Evolutionary conservation across 345 rosid species (phyloP), one percentile per base, ranked within the genome.

Genomic region (Reutealis trisperma): DNA sequence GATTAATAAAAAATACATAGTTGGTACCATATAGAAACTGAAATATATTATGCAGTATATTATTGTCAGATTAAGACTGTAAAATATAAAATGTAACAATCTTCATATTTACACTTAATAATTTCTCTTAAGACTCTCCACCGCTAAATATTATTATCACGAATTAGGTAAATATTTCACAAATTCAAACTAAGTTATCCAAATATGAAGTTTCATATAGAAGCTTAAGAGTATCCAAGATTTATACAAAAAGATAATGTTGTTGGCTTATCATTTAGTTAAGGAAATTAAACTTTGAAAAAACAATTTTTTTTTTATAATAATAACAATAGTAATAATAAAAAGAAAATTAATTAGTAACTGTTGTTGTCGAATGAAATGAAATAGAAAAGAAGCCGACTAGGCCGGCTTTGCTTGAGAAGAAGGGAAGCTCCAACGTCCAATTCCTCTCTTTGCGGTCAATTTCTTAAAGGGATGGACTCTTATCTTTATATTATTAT

Each of bases 401-500:
- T 37, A 37, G 41, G 41, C 41, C 41, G 41, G 41, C 5, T 37
- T 37, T 94, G 95, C 97, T 94, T 92, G 74, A 85, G 74, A 88
- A 57, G 52, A 70, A 69, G 92, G 98, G 55, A 93, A 88, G 76
- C 73, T 62, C 71, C 85, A 77, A 65, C 49, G 52, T 27, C 69
- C 67, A 2, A 8, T 74, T 61, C 83, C 80, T 83, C 83, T 85
- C 77, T 72, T 80, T 84, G 71, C 83, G 82, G 87, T 87, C 92
- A 89, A 84, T 91, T 87, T 82, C 89, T 91, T 85, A 0, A 85
- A 86, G 88, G 59, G 70, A 86, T 79, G 87, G 88, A 64, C 85
- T 87, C 88, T 79, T 75, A 64, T 70, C 70, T 44, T 70, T 19
- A 52, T 55, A 68, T 72, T 78, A 63, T 63, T 70, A 22, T 72